These are phyloP conservation scores for Lactarius hatsudake DNA, from an alignment of 768 basidiomycete species.

Conservation along the genomic window DNA sequence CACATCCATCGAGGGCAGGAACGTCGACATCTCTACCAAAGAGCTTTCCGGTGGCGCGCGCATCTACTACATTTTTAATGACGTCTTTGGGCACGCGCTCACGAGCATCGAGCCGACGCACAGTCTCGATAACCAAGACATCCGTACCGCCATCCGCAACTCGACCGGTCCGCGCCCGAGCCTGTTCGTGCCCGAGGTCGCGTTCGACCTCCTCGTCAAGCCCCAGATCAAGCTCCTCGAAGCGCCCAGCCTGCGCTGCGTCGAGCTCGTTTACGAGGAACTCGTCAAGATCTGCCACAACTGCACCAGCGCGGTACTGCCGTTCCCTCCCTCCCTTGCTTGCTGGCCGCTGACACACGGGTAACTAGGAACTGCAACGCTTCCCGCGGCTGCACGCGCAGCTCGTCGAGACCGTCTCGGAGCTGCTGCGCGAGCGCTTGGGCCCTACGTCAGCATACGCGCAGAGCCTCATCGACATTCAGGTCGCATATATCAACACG, in stretches of 20 bases:
- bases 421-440: conserved; percentile 89
- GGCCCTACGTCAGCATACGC: conserved; percentile 98
- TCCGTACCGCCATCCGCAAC: conserved; percentile 96
- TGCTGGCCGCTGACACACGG: neutral
- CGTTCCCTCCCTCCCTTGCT: conserved; percentile 7
- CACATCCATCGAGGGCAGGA: conserved; percentile 95
- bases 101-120: conserved; percentile 85
- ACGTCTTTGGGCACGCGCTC: conserved; percentile 92
- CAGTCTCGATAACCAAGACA: conserved; percentile 91
- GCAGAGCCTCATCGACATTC: conserved; percentile 92
- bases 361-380: conserved; percentile 80
- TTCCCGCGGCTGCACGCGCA: conserved; percentile 94
- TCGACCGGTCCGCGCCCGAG: conserved; percentile 96
- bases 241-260: conserved; percentile 90
- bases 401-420: conserved; percentile 94
- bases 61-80: conserved; percentile 99
- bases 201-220: conserved; percentile 95
- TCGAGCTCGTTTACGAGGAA: conserved; percentile 98
- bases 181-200: conserved; percentile 94
- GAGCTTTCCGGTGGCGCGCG: conserved; percentile 97
- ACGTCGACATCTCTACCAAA: conserved; percentile 94
- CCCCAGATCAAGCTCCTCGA: conserved; percentile 97
- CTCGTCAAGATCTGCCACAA: conserved; percentile 99
- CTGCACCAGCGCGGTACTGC: conserved; percentile 82
- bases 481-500: conserved; percentile 99